These are phyloP conservation scores for Ramichloridium luteum DNA, from an alignment of 2,329 filamentous ascomycete species.

Conservation along the genomic window DNA sequence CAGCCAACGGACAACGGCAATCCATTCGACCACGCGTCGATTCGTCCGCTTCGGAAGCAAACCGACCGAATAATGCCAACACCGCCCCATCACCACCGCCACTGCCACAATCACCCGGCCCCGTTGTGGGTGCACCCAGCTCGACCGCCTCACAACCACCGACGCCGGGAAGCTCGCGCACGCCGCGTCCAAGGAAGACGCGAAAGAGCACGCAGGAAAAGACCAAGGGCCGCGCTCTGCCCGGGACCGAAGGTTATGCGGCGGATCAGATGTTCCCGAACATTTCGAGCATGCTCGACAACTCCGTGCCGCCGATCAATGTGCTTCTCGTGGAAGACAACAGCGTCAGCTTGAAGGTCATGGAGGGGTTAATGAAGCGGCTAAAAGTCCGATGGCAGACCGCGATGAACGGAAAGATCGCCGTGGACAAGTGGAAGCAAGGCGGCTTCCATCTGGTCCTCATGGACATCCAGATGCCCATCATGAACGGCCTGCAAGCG, in stretches of 20 bases:
- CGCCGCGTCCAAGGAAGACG: constrained; percentile 14
- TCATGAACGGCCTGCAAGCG: constrained; percentile 91
- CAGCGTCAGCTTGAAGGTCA: constrained; percentile 85
- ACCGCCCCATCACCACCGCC: constrained; percentile 35
- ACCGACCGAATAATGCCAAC: constrained; percentile 25
- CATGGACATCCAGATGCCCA: constrained; percentile 96
- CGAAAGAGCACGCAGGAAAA: constrained; percentile 19
- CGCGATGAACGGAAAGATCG: constrained; percentile 90
- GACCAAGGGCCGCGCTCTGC: constrained; percentile 7
- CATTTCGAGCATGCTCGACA: constrained; percentile 49
- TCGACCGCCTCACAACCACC: constrained; percentile 21
- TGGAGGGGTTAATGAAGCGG: constrained; percentile 91
- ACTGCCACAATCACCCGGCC: constrained; percentile 42
- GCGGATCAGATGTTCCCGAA: constrained; percentile 10
- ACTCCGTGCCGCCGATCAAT: constrained; percentile 85
- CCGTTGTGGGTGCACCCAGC: constrained; percentile 20
- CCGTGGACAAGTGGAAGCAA: constrained; percentile 80
- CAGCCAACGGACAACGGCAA: constrained; percentile 25
- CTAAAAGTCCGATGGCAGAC: constrained; percentile 94
- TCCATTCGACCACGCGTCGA: constrained; percentile 25
- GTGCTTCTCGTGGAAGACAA: constrained; percentile 98
- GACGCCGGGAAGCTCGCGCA: constrained; percentile 18
- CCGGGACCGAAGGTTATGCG: constrained; percentile 11
- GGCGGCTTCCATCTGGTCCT: constrained; percentile 92
- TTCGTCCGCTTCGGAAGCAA: constrained; percentile 32